Evolutionary conservation across 257 asterid species (phyloP).

Genomic region (Penstemon newberryi): DNA sequence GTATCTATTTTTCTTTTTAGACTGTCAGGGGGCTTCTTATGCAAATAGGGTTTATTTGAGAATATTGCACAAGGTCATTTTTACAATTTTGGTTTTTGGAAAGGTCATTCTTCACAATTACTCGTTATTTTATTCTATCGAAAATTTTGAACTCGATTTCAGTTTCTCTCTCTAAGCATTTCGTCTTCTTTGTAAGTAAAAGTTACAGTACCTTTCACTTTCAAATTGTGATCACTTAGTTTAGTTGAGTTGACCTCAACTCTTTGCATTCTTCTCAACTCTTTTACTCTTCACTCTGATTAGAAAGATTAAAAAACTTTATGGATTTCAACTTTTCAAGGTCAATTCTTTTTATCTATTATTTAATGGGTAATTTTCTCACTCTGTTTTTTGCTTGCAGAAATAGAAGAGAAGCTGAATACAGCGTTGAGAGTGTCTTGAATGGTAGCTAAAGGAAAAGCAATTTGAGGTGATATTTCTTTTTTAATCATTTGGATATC

Average conservation of each 20-base stretch:
- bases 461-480: constrained; percentile 24
- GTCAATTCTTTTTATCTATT: constrained; percentile 17
- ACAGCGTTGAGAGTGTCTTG: constrained; percentile 41
- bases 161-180: constrained; percentile 27
- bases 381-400: constrained; percentile 42
- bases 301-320: no score
- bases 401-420: constrained; percentile 32
- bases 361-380: constrained; percentile 32
- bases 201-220: constrained; percentile 25
- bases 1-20: no score
- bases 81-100: no score
- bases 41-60: no score
- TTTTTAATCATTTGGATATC: constrained; percentile 1
- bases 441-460: constrained; percentile 55
- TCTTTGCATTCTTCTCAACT: constrained; percentile 8
- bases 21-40: no score
- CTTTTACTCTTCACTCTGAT: neutral
- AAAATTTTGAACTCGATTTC: constrained; percentile 26
- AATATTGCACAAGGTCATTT: no score
- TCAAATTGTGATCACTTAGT: neutral
- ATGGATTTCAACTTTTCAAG: neutral
- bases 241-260: neutral
- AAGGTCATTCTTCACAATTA: no score
- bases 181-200: constrained; percentile 36
- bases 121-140: constrained; percentile 28